These are phyloP conservation scores for Saccharomycopsis javanensis DNA, from an alignment of 805 yeast species.

Conservation along the genomic window DNA sequence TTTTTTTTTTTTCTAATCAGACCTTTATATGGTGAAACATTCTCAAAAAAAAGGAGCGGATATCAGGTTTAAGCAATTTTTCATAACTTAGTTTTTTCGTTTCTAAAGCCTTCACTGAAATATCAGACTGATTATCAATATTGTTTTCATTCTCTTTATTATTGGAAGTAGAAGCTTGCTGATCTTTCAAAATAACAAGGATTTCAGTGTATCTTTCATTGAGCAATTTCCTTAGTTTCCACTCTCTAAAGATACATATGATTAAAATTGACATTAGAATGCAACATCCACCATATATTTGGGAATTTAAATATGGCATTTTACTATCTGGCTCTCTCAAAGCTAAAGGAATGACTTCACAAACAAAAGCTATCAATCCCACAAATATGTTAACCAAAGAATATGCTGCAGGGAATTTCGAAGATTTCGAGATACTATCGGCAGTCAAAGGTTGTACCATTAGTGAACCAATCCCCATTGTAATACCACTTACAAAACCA, in stretches of 20 bases:
- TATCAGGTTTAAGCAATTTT: not conserved
- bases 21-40: conserved; percentile 6
- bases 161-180: not conserved
- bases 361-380: conserved; percentile 24
- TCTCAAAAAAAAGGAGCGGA: not conserved
- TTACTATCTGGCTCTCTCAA: conserved; percentile 21
- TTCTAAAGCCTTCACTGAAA: not conserved
- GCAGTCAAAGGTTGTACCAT: conserved; percentile 25
- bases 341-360: conserved; percentile 26
- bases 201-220: conserved; percentile 1
- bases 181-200: not conserved
- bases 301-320: conserved; percentile 49
- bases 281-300: conserved; percentile 47
- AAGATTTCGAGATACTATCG: conserved; percentile 23
- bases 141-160: not conserved
- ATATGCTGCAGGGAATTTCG: conserved; percentile 26
- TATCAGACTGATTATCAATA: not conserved
- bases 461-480: conserved; percentile 36
- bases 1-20: not conserved
- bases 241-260: conserved; percentile 41
- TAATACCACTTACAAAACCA: conserved; percentile 34
- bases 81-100: conserved; percentile 4
- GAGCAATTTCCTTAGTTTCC: conserved; percentile 37
- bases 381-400: conserved; percentile 23
- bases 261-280: conserved; percentile 35